Evolutionary conservation across 73 alveolate species (phyloP).

Genomic region (Paramecium primaurelia): DNA sequence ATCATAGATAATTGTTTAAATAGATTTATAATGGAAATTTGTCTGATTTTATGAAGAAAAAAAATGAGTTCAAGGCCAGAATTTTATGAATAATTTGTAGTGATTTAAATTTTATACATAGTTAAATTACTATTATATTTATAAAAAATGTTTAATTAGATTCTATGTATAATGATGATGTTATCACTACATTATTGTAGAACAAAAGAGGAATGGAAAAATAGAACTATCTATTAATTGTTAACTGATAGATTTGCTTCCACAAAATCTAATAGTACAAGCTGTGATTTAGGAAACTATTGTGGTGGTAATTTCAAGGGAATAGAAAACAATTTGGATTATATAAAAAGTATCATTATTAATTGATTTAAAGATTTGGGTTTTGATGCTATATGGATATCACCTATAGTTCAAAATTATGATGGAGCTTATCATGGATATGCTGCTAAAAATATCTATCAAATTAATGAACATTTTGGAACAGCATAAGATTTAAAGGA

Average conservation of each 20-base stretch:
- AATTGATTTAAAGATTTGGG: constrained; percentile 63
- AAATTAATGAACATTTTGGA: constrained; percentile 89
- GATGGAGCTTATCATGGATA: constrained; percentile 95
- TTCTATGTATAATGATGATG: not conserved
- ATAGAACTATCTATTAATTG: constrained; percentile 88
- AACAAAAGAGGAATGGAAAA: constrained; percentile 84
- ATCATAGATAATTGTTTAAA: not conserved
- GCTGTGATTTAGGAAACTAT: constrained; percentile 74
- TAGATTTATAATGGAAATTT: not conserved
- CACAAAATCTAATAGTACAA: constrained; percentile 43
- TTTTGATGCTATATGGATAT: constrained; percentile 96
- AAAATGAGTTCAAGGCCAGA: not conserved
- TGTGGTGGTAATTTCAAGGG: constrained; percentile 98
- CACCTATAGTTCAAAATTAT: constrained; percentile 87
- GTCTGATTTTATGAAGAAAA: not conserved
- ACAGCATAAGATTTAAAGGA: constrained; percentile 75
- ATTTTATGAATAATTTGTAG: not conserved
- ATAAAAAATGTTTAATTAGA: not conserved
- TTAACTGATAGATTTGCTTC: constrained; percentile 81
- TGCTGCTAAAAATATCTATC: constrained; percentile 81
- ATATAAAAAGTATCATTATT: constrained; percentile 73
- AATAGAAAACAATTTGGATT: constrained; percentile 82
- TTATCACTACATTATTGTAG: not conserved
- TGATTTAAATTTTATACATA: not conserved
- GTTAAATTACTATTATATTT: not conserved